A percentile compares a stretch with the other conserved stretches of the same genome.
phyloP scores from a whole-genome alignment of 768 basidiomycete species.

The Agaricus sinodeliciosus region DNA sequence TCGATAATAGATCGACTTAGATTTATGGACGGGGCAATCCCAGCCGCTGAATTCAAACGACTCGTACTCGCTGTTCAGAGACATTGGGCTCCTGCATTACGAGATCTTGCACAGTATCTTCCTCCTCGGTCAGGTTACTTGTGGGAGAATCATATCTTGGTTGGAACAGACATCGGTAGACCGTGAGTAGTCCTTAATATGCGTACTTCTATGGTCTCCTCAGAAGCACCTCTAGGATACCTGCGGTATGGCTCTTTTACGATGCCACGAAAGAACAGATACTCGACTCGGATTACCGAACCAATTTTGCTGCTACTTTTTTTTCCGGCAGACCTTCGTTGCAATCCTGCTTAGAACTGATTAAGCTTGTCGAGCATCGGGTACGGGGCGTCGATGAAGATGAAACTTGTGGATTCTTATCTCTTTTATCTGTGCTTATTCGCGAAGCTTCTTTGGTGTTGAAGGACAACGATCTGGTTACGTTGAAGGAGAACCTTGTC shows the following conservation, averaged over 20 bases:
- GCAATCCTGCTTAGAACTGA: conserved; percentile 13
- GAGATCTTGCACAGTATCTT: conserved; percentile 4
- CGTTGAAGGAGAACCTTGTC: conserved; percentile 36
- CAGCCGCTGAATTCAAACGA: neutral
- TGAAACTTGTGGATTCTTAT: conserved; percentile 25
- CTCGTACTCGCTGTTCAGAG: neutral
- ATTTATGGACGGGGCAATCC: neutral
- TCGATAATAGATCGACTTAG: conserved; percentile 2
- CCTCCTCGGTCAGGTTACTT: conserved; percentile 3
- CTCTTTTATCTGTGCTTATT: conserved; percentile 33
- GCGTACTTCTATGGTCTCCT: too few relatives aligned
- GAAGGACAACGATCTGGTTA: conserved; percentile 21
- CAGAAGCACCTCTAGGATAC: neutral
- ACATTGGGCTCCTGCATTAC: neutral
- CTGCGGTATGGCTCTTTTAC: conserved; percentile 6
- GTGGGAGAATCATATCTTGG: neutral
- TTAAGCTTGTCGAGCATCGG: conserved; percentile 11
- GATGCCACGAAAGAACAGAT: conserved; percentile 2
- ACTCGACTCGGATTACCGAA: conserved; percentile 1
- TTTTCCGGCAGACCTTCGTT: neutral
- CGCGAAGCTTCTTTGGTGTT: conserved; percentile 20
- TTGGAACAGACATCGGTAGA: neutral
- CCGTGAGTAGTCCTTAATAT: neutral
- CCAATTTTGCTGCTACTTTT: neutral
- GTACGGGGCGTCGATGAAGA: conserved; percentile 4